Evolutionary conservation across 2,329 filamentous ascomycete species (phyloP), one percentile per base, ranked within the genome.

Genomic region (Alternaria brassicicola): DNA sequence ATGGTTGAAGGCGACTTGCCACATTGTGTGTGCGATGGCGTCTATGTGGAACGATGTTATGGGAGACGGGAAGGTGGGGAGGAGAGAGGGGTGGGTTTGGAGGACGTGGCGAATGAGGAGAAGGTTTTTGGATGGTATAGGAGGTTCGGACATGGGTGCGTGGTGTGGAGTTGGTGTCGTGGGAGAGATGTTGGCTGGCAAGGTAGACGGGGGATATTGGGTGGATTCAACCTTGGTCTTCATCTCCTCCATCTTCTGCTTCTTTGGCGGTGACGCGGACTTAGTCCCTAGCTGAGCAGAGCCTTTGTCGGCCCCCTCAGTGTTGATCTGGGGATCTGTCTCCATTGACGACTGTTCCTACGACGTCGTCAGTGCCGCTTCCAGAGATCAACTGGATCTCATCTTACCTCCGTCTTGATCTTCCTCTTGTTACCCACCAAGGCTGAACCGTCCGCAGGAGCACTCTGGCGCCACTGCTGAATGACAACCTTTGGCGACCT

Each of bases 21-120:
- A 70, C 52, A 68, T 61, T 0, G 35, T 33, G 42, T 69, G 54
- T 0, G 66, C 33, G 12, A 64, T 54, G 12, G 4, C 17, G 43
- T 66, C 55, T 45, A 68, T 50, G 13, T 57, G 48, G 0, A 7
- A 13, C 6, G 50, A 52, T n/a, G 23, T 48, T 21, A 61, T 41
- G 15, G 35, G 28, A 1, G 2, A 12, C 23, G 30, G 33, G 15
- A 0, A 6, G 2, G 1, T 0, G 2, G 53, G 58, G 28, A 62
- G 36, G 2, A 62, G 33, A 1, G 19, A 4, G 1, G 52, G 47
- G 39, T 53, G 26, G 1, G 8, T 6, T 5, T 51, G 28, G 3
- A 63, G 23, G 26, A 52, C 33, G 31, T 51, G 23, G 6, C 6
- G 2, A n/a, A n/a, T n/a, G 15, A 64, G 35, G 19, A 62, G 55